Percentiles rank a stretch among this genome's conserved stretches.
Evolutionary conservation across 257 asterid genomes (phyloP).

Genomic region (Cynanchum wilfordii): DNA sequence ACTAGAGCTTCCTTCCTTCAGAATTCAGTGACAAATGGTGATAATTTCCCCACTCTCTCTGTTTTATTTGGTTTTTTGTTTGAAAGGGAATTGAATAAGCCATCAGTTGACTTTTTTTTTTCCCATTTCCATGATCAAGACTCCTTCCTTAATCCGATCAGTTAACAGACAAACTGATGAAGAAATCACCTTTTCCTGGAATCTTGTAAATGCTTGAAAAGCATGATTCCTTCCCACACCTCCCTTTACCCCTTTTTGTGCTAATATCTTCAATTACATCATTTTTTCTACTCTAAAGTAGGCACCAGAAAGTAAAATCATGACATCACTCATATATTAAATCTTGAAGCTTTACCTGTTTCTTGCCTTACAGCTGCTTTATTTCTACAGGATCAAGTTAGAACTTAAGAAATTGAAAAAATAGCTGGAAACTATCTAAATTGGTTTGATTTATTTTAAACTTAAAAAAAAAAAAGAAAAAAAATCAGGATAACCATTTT

Average conservation of each 20-base stretch:
- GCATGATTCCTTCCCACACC: conserved; percentile 24
- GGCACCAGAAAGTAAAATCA: not conserved
- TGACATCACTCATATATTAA: conserved; percentile 6
- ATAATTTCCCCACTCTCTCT: not conserved
- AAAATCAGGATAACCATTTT: not conserved
- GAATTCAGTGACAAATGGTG: not conserved
- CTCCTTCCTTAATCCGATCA: not conserved
- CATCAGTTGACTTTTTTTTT: not conserved
- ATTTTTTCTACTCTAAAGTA: conserved; percentile 9
- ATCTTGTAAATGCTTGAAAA: conserved; percentile 27
- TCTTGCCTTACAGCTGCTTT: not conserved
- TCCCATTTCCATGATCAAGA: not conserved
- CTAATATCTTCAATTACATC: conserved; percentile 3
- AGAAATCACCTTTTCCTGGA: conserved; percentile 13
- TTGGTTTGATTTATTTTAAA: too few relatives aligned
- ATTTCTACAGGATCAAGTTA: conserved; percentile 3
- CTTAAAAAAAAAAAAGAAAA: too few relatives aligned
- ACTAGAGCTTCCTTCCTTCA: not conserved
- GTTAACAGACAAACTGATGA: conserved; percentile 15
- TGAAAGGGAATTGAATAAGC: not conserved
- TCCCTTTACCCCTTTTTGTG: conserved; percentile 27
- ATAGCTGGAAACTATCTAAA: not conserved
- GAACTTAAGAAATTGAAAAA: not conserved
- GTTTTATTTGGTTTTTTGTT: not conserved
- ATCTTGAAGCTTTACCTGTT: conserved; percentile 6